Evolutionary conservation across 1,284 basidiomycete genomes (phyloP).

Genomic region (Puccinia polysora): DNA sequence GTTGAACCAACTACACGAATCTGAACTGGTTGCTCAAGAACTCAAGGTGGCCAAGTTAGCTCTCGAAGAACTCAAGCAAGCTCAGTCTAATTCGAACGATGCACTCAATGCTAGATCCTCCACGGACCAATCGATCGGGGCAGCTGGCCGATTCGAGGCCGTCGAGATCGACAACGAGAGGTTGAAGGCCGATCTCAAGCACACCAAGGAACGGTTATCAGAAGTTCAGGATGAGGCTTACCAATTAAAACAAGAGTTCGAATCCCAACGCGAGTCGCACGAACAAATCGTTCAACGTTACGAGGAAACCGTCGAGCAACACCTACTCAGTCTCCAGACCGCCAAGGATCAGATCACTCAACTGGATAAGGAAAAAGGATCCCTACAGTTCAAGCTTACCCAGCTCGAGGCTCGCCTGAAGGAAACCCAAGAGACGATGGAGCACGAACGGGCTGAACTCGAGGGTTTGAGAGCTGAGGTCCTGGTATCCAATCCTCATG

Average conservation of each 20-base stretch:
- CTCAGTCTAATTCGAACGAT: neutral
- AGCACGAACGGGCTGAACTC: conserved; percentile 21
- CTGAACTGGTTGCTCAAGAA: neutral
- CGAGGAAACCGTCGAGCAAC: neutral
- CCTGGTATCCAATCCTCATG: neutral
- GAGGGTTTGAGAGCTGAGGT: conserved; percentile 23
- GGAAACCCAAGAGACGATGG: conserved; percentile 14
- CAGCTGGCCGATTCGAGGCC: neutral
- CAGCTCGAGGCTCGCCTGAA: conserved; percentile 10
- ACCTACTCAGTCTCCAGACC: neutral
- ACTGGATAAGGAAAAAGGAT: neutral
- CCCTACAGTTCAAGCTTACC: neutral
- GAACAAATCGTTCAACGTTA: neutral
- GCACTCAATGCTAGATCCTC: neutral
- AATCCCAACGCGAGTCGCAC: neutral
- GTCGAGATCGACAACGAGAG: conserved; percentile 38
- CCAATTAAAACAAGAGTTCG: conserved; percentile 25
- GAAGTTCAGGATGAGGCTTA: conserved; percentile 28
- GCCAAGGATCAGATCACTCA: neutral
- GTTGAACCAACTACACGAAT: conserved; percentile 2
- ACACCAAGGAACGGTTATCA: conserved; percentile 16
- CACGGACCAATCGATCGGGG: neutral
- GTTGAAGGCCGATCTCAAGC: conserved; percentile 30
- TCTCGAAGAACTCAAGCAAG: neutral
- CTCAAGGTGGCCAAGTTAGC: neutral